Evolutionary conservation across 306 rosid genomes (phyloP), one percentile per base, ranked within the genome.

Genomic region (Trifolium subterraneum): DNA sequence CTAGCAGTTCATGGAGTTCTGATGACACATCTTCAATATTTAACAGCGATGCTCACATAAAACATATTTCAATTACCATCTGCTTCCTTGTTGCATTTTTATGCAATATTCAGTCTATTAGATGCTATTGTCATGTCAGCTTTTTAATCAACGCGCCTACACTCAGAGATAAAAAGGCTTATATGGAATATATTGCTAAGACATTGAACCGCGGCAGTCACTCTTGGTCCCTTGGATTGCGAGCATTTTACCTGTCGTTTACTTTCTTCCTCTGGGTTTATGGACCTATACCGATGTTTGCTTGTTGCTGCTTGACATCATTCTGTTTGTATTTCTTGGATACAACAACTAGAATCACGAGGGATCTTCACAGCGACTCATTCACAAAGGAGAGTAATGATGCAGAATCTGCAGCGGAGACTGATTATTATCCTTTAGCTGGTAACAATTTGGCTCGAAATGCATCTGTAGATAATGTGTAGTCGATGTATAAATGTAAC

Each of bases 61-160:
- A 93, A 79, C 83, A 79, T 76, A 84, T 93, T 42, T 76, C 87
- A 4, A 85, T 93, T 79, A 79, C 92, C 51, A 18, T 89, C 2
- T 91, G 98, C 84, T 93, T 89, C 79, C 98, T 93, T 33, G 69
- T 89, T 74, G 98, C 97, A 68, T 90, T 93, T 67, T 76, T 93
- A 69, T 93, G 95, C 87, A 86, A 93, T 78, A 87, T 90, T 72
- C 96, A 93, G 80, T 90, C 93, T 8, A 89, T 93, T 38, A 86
- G 97, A 83, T 87, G 85, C 80, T 93, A 90, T 52, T 86, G 93
- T 64, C 97, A 89, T 84, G 93, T 90, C 27, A 93, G 97, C 79
- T 90, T 93, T 78, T 72, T 90, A 76, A 86, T 83, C 87, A 93
- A 93, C 42, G 90, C 88, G 44, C 93, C 98, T 41, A 68, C 93